Percentiles rank a stretch among this genome's conserved stretches.
Conservation (phyloP, 1,139 yeast species). For the Dujonia santamariae region DNA sequence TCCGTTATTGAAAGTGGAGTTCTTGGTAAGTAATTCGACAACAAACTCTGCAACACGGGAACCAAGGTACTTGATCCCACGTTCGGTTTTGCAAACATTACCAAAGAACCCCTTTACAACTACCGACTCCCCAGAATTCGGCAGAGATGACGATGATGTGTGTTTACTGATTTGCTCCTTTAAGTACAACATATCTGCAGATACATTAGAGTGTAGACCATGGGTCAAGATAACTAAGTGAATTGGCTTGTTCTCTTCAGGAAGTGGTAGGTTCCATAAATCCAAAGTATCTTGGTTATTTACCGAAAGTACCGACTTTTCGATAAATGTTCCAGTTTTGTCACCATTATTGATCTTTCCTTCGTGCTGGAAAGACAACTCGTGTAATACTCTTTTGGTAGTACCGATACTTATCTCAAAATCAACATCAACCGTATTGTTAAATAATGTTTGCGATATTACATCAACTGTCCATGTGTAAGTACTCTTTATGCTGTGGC, state of each 20-base stretch:
- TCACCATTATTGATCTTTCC: conserved; percentile 24
- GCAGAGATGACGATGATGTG: neutral
- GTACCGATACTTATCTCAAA: conserved; percentile 68
- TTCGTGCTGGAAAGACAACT: conserved; percentile 24
- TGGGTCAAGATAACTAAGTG: conserved; percentile 84
- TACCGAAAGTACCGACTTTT: conserved; percentile 31
- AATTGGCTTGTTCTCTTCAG: conserved; percentile 45
- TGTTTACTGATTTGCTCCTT: conserved; percentile 71
- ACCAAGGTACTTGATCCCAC: conserved; percentile 87
- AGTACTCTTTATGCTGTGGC: conserved; percentile 31
- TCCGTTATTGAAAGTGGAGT: conserved; percentile 26
- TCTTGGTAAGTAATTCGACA: conserved; percentile 50
- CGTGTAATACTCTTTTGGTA: conserved; percentile 42
- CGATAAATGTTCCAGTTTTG: conserved; percentile 27
- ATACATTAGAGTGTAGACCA: conserved; percentile 86
- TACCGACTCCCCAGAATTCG: conserved; percentile 43
- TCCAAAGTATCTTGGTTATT: conserved; percentile 60
- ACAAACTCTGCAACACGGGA: conserved; percentile 76
- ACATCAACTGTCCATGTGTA: conserved; percentile 84
- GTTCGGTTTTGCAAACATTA: conserved; percentile 85
- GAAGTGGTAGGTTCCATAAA: conserved; percentile 64
- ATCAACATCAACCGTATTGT: conserved; percentile 61
- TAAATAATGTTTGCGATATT: conserved; percentile 80
- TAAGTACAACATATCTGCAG: conserved; percentile 83
- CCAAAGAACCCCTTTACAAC: conserved; percentile 82